phyloP scores from a whole-genome alignment of 2,329 filamentous ascomycete species.

The Magnaporthiopsis rhizophila region DNA sequence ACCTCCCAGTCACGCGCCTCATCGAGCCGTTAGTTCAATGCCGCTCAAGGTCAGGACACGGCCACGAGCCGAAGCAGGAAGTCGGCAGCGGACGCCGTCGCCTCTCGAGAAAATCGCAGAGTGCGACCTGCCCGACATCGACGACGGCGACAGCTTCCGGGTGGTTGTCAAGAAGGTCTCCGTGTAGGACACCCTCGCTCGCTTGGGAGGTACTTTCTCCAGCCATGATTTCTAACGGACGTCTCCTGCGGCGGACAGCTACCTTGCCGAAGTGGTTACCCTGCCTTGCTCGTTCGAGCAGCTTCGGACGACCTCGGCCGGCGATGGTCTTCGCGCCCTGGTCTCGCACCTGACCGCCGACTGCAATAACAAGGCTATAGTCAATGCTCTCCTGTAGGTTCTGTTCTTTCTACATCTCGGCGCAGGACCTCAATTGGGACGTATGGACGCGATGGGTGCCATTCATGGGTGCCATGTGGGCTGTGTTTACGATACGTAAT shows the following conservation, averaged over 20 bases:
- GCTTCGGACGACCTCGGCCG: conserved; percentile 57
- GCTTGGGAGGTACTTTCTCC: background rate
- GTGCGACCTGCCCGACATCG: conserved; percentile 46
- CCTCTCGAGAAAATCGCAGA: conserved; percentile 21
- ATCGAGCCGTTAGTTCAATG: background rate
- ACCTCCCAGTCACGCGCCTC: background rate
- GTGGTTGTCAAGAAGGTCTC: conserved; percentile 61
- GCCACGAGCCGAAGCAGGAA: background rate
- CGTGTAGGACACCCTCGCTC: conserved; percentile 28
- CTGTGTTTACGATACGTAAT: background rate
- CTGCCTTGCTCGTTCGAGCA: conserved; percentile 67
- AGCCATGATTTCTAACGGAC: background rate
- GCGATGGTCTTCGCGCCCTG: conserved; percentile 47
- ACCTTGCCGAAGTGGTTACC: conserved; percentile 53
- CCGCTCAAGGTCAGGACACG: conserved; percentile 5
- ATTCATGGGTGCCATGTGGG: background rate
- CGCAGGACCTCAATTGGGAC: background rate
- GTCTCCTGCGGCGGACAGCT: conserved; percentile 33
- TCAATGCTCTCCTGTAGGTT: conserved; percentile 65
- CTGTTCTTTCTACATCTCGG: conserved; percentile 3
- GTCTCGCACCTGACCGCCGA: conserved; percentile 55
- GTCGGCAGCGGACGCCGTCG: conserved; percentile 25
- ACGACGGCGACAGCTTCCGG: conserved; percentile 51
- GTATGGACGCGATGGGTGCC: no score
- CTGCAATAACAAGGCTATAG: conserved; percentile 62